Conservation (phyloP, 257 asterid species). For the Przewalskia tangutica region DNA sequence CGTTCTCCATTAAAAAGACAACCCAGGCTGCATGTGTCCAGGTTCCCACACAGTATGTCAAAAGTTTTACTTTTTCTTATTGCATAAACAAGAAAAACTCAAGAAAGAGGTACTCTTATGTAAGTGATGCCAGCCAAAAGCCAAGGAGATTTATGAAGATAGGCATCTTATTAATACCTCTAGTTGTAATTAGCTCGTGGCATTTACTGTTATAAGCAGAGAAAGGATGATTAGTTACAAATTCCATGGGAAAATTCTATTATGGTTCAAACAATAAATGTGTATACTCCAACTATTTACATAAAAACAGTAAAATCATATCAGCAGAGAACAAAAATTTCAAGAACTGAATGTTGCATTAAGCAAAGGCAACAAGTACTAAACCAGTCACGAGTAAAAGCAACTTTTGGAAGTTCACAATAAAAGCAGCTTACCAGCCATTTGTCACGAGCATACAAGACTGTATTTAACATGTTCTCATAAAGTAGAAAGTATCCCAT, state of each 20-base stretch:
- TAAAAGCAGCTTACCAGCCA: conserved; percentile 59
- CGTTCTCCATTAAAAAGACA: conserved; percentile 12
- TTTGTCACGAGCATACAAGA: conserved; percentile 82
- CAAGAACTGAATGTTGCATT: background rate
- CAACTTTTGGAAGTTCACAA: background rate
- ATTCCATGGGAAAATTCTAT: background rate
- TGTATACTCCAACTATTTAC: background rate
- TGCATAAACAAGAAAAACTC: background rate
- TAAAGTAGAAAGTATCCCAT: conserved; percentile 90
- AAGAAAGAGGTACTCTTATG: background rate
- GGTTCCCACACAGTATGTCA: background rate
- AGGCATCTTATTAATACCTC: background rate
- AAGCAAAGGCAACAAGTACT: background rate
- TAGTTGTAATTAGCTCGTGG: background rate
- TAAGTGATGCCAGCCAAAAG: background rate
- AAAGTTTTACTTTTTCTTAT: background rate
- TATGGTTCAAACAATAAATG: background rate
- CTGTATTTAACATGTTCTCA: conserved; percentile 81
- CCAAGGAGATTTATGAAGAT: background rate
- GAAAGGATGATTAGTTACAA: background rate
- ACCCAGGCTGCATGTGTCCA: background rate
- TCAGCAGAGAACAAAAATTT: background rate
- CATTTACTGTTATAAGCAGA: background rate
- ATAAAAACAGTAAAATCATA: background rate
- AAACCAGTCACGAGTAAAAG: background rate